Evolutionary conservation across 2,329 filamentous ascomycete species (phyloP), one percentile per base, ranked within the genome.

Genomic region (Nannizziopsis arthrosporioides): DNA sequence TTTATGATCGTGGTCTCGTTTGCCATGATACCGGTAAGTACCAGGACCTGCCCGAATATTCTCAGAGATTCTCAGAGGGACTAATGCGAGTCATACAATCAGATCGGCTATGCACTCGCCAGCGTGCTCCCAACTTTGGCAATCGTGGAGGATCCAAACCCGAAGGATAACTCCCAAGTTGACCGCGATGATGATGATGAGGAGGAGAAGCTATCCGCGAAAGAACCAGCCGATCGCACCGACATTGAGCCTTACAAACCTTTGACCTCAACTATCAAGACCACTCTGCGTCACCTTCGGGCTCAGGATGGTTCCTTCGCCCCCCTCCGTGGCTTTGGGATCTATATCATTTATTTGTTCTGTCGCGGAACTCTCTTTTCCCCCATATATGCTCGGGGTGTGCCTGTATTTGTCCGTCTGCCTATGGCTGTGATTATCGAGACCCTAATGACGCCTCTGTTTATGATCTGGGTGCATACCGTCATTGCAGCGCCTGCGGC

Each of bases 391-490:
- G n/a, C n/a, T n/a, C n/a, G n/a, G n/a, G n/a, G n/a, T n/a, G n/a
- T n/a, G n/a, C n/a, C n/a, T n/a, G n/a, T n/a, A n/a, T n/a, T n/a
- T n/a, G n/a, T n/a, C n/a, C n/a, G n/a, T n/a, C n/a, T n/a, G n/a
- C n/a, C n/a, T n/a, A n/a, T n/a, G 47, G 73, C 73, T 46, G 72
- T 82, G 43, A 49, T 83, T 37, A 72, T 78, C 19, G 73, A 76
- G 44, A 64, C 90, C 17, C 64, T 76, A 15, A 70, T 85, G 30
- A 76, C 82, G 34, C 83, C 83, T 59, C 65, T 90, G 51, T 76
- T 79, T 62, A 77, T 89, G 56, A 76, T 79, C 46, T 94, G 88
- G 87, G 85, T 88, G 2, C 87, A 94, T 64, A 81, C 85, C 58
- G 78, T 94, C 62, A 88, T 95, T 61, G 81, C 85, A 1, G 73